Evolutionary conservation across 2,329 filamentous ascomycete species (phyloP).

Genomic region (Fonsecaea nubica): DNA sequence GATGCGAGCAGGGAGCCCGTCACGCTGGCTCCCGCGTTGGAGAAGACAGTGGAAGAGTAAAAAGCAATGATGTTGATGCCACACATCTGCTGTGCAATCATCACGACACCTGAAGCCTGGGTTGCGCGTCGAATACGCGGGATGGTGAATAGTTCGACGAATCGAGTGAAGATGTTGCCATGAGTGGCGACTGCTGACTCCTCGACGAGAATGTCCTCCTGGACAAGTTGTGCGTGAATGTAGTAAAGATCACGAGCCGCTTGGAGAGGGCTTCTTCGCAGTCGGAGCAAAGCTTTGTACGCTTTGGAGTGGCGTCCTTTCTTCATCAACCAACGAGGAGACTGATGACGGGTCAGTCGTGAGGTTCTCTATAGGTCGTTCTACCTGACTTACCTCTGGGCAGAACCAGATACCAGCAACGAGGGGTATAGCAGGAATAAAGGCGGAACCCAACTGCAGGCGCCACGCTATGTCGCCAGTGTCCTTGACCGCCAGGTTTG

Average conservation of each 20-base stretch:
- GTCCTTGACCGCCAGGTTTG: constrained; percentile 52
- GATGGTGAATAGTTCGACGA: constrained; percentile 60
- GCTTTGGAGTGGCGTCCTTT: constrained; percentile 51
- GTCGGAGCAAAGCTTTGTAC: constrained; percentile 51
- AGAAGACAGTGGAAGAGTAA: constrained; percentile 68
- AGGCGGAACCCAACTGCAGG: constrained; percentile 55
- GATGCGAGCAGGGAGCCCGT: constrained; percentile 67
- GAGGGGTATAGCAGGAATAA: constrained; percentile 56
- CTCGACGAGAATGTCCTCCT: constrained; percentile 42
- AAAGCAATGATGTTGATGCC: constrained; percentile 78
- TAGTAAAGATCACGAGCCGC: constrained; percentile 56
- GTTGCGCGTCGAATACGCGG: constrained; percentile 66
- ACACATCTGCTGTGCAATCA: constrained; percentile 78
- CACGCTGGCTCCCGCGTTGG: constrained; percentile 61
- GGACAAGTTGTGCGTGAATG: constrained; percentile 50
- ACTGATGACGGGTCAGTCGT: constrained; percentile 8
- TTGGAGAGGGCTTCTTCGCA: constrained; percentile 53
- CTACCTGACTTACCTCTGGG: constrained; percentile 42
- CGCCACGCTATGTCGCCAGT: constrained; percentile 52
- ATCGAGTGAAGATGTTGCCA: constrained; percentile 66
- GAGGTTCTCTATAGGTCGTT: no score
- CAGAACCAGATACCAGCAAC: constrained; percentile 55
- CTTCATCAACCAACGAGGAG: constrained; percentile 56
- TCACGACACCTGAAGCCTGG: constrained; percentile 77
- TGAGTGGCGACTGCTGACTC: constrained; percentile 46